These are phyloP conservation scores for Dothidotthia symphoricarpi DNA, from an alignment of 2,329 filamentous ascomycete species.

Conservation along the genomic window DNA sequence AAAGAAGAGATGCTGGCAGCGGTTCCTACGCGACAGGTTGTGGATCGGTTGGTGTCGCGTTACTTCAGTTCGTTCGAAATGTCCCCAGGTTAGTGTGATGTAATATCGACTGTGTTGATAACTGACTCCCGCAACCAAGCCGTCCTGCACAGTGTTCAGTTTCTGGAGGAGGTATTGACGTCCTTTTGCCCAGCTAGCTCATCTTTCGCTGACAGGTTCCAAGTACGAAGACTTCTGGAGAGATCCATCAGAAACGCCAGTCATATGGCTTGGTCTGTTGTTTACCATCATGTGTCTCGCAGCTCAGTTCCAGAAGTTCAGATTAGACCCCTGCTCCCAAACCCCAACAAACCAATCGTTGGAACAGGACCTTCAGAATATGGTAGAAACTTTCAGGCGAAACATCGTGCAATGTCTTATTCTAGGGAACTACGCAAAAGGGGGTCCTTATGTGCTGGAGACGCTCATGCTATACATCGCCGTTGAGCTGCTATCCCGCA, in stretches of 20 bases:
- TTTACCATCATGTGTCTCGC: neutral
- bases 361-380: neutral
- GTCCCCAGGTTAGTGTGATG: no score
- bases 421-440: conserved; percentile 16
- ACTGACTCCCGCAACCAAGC: no score
- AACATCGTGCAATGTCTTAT: conserved; percentile 3
- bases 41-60: conserved; percentile 21
- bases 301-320: no score
- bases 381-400: neutral
- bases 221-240: conserved; percentile 9
- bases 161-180: no score
- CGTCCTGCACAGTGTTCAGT: no score
- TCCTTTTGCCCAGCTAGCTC: conserved; percentile 2
- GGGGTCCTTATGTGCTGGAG: conserved; percentile 20
- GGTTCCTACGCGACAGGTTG: conserved; percentile 10
- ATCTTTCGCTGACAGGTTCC: conserved; percentile 4
- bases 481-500: conserved; percentile 22
- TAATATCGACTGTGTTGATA: no score
- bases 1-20: conserved; percentile 10
- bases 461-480: conserved; percentile 12
- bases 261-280: conserved; percentile 2
- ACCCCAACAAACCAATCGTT: neutral
- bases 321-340: neutral
- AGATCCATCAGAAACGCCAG: neutral
- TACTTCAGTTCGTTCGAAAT: conserved; percentile 17